phyloP scores from a whole-genome alignment of 108 stramenopile species.

The Cyclotella sp. region DNA sequence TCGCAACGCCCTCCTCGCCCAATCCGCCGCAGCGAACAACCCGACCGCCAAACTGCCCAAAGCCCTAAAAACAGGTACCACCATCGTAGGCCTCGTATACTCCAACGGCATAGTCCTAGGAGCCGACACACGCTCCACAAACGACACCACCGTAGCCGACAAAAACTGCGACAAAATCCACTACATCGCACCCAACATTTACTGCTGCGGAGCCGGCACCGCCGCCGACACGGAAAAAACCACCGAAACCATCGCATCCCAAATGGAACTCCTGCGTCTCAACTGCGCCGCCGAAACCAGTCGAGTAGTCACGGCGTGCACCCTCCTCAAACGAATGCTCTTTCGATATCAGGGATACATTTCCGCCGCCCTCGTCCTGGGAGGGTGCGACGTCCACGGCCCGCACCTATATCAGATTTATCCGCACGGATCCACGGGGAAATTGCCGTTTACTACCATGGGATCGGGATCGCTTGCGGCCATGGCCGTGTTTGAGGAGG shows the following conservation, averaged over 20 bases:
- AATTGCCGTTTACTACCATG: conserved; percentile 98
- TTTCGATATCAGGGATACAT: conserved; percentile 98
- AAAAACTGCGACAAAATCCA: conserved; percentile 99
- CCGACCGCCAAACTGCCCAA: conserved; percentile 74
- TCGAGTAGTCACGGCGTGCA: conserved; percentile 97
- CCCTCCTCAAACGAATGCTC: conserved; percentile 93
- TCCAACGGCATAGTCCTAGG: conserved; percentile 96
- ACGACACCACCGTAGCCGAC: conserved; percentile 95
- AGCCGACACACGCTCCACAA: conserved; percentile 97
- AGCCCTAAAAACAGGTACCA: conserved; percentile 95
- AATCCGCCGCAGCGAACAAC: conserved; percentile 20
- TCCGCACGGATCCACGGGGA: conserved; percentile 96
- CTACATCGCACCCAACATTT: conserved; percentile 98
- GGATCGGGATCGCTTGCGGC: conserved; percentile 98
- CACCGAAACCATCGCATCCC: conserved; percentile 88
- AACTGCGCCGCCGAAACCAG: conserved; percentile 72
- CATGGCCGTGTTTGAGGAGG: conserved; percentile 96
- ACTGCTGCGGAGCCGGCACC: conserved; percentile 99
- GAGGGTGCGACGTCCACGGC: conserved; percentile 93
- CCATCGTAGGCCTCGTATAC: conserved; percentile 94
- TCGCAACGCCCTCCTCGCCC: conserved; percentile 72
- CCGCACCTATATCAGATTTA: conserved; percentile 96
- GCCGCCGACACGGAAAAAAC: conserved; percentile 99
- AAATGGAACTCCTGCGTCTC: conserved; percentile 97
- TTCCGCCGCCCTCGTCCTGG: conserved; percentile 94